A percentile compares a stretch with the other conserved stretches of the same genome.
These are phyloP conservation scores for Casaregolazyma lundiana DNA, from an alignment of 1,139 yeast species.

Conservation along the genomic window DNA sequence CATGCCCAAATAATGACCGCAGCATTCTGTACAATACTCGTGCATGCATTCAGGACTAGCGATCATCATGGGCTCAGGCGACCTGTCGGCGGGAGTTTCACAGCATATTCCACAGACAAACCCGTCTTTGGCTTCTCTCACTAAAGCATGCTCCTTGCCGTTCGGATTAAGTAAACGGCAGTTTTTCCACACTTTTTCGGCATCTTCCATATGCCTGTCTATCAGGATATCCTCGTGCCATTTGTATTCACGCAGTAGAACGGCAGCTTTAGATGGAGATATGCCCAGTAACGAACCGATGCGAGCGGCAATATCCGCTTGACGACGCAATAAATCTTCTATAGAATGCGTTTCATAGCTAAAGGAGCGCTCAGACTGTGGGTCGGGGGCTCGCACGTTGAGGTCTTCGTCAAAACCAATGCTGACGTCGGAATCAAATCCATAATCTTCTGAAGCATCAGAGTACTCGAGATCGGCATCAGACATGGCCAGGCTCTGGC, in stretches of 20 bases:
- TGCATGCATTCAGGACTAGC: slow-evolving; percentile 68
- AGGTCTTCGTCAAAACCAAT: background rate
- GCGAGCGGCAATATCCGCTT: slow-evolving; percentile 26
- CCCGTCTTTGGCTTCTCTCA: slow-evolving; percentile 7
- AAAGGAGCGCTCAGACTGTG: too few relatives aligned
- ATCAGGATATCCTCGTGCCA: slow-evolving; percentile 76
- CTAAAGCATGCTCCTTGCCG: slow-evolving; percentile 11
- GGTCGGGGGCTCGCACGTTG: background rate
- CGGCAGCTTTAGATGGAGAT: slow-evolving; percentile 41
- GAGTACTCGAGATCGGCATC: background rate
- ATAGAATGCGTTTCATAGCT: slow-evolving; percentile 15
- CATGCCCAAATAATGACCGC: slow-evolving; percentile 51
- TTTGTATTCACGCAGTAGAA: slow-evolving; percentile 54
- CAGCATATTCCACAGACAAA: slow-evolving; percentile 70
- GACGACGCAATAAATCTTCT: slow-evolving; percentile 28
- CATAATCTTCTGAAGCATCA: background rate
- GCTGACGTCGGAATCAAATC: background rate
- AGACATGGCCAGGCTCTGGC: too few relatives aligned
- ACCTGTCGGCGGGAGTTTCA: slow-evolving; percentile 39
- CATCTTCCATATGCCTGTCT: slow-evolving; percentile 60
- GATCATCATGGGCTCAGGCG: slow-evolving; percentile 29
- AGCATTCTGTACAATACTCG: slow-evolving; percentile 64
- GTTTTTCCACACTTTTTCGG: slow-evolving; percentile 39
- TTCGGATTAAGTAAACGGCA: slow-evolving; percentile 44
- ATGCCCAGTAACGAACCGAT: slow-evolving; percentile 35